Percentiles rank a stretch among this genome's conserved stretches.
These are phyloP conservation scores for Allantophomopsis cytisporea DNA, from an alignment of 2,329 filamentous ascomycete species.

Conservation along the genomic window DNA sequence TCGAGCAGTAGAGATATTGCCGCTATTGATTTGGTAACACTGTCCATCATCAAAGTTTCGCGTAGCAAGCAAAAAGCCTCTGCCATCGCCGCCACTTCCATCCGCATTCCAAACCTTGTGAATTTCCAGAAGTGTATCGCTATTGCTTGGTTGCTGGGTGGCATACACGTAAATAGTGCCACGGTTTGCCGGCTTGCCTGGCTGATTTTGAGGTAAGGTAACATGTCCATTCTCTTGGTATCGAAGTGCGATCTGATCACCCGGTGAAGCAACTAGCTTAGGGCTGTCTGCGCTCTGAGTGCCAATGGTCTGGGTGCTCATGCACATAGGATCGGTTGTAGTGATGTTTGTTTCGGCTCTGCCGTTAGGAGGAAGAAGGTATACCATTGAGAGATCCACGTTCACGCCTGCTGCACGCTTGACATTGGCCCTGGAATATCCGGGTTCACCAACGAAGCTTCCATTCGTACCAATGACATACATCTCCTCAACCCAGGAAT, in stretches of 20 bases:
- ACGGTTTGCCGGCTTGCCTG: constrained; percentile 47
- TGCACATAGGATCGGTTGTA: constrained; percentile 45
- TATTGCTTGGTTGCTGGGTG: constrained; percentile 40
- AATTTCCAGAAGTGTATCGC: constrained; percentile 45
- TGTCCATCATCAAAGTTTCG: constrained; percentile 82
- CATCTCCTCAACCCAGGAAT: constrained; percentile 76
- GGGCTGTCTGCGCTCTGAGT: constrained; percentile 8
- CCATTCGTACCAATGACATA: constrained; percentile 60
- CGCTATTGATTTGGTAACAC: constrained; percentile 67
- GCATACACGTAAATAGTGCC: constrained; percentile 68
- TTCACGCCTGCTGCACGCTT: constrained; percentile 45
- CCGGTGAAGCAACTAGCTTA: constrained; percentile 30
- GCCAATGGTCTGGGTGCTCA: constrained; percentile 42
- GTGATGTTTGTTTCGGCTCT: constrained; percentile 18
- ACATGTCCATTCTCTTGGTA: constrained; percentile 72
- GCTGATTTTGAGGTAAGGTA: constrained; percentile 39
- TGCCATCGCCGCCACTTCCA: constrained; percentile 67
- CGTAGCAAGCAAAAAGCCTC: constrained; percentile 62
- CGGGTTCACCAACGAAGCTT: constrained; percentile 53
- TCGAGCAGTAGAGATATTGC: constrained; percentile 42
- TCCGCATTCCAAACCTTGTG: constrained; percentile 66
- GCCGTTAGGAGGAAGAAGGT: constrained; percentile 44
- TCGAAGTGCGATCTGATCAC: constrained; percentile 50
- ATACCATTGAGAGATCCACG: constrained; percentile 42
- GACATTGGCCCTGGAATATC: constrained; percentile 63